Evolutionary conservation across 139 green algal species (phyloP).

Genomic region (Chlamydomonas schloesseri): DNA sequence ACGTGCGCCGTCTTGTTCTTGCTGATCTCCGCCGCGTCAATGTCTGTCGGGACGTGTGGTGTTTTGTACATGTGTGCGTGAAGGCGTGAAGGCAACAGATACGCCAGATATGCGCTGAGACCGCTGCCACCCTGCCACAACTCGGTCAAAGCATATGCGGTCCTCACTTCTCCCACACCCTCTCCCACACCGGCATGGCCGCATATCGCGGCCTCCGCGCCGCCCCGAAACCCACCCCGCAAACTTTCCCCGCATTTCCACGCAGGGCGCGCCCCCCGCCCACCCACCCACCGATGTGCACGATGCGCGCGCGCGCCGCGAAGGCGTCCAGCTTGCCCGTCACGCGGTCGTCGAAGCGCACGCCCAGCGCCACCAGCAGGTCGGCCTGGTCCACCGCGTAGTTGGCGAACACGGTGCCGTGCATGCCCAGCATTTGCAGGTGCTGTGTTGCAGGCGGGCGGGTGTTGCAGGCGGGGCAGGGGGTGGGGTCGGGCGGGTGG

Average conservation of each 20-base stretch:
- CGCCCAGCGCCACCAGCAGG: constrained; percentile 96
- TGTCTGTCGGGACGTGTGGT: constrained; percentile 71
- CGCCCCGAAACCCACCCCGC: too few relatives aligned
- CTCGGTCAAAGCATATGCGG: too few relatives aligned
- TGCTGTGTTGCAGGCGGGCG: constrained; percentile 38
- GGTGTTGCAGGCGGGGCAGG: constrained; percentile 50
- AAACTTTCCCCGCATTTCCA: too few relatives aligned
- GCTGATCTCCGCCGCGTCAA: constrained; percentile 98
- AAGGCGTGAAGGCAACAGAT: too few relatives aligned
- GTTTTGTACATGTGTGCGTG: too few relatives aligned
- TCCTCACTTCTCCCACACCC: too few relatives aligned
- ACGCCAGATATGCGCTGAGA: too few relatives aligned
- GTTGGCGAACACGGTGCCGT: constrained; percentile 98
- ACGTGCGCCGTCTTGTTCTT: constrained; percentile 99
- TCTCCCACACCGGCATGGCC: too few relatives aligned
- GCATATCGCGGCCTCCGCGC: too few relatives aligned
- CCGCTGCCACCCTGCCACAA: too few relatives aligned
- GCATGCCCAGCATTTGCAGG: constrained; percentile 98
- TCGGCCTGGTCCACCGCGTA: constrained; percentile 95
- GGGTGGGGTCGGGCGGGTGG: too few relatives aligned
- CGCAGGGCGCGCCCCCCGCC: too few relatives aligned
- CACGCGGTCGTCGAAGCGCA: constrained; percentile 99
- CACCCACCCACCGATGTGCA: constrained; percentile 84
- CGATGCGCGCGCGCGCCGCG: constrained; percentile 89
- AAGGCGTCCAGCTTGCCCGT: constrained; percentile 98